Evolutionary conservation across 495 filamentous ascomycete genomes (phyloP).

Genomic region (Endocarpon pusillum): DNA sequence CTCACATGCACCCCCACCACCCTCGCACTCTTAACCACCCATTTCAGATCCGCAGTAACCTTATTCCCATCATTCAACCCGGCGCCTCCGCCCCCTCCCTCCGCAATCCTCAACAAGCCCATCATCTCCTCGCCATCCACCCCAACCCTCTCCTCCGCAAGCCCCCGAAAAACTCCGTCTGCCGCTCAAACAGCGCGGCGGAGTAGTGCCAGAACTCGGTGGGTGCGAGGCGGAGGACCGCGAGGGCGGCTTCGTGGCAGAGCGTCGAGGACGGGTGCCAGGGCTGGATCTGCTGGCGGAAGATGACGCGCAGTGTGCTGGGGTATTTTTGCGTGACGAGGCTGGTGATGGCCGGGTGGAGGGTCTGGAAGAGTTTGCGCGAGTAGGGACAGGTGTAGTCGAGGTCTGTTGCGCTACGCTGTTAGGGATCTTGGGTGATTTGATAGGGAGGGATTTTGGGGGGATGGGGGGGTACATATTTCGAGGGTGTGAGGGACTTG

Average conservation of each 20-base stretch:
- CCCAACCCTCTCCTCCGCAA: conserved; percentile 55
- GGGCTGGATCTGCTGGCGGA: conserved; percentile 85
- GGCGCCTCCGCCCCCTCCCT: conserved; percentile 43
- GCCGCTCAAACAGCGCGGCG: conserved; percentile 48
- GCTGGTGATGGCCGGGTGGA: conserved; percentile 42
- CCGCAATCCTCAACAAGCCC: conserved; percentile 42
- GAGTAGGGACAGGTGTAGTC: conserved; percentile 76
- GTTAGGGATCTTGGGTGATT: conserved; percentile 2
- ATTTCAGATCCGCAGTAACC: conserved; percentile 67
- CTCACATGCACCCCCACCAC: conserved; percentile 72
- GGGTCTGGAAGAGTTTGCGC: conserved; percentile 52
- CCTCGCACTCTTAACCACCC: conserved; percentile 50
- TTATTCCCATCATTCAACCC: conserved; percentile 59
- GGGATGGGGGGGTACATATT: conserved; percentile 31
- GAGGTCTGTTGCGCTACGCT: conserved; percentile 34
- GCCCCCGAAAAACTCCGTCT: conserved; percentile 58
- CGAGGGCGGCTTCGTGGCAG: conserved; percentile 70
- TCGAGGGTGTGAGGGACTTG: conserved; percentile 55
- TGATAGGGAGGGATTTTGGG: background rate
- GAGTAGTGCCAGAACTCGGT: conserved; percentile 65
- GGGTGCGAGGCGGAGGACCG: conserved; percentile 49
- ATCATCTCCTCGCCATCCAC: conserved; percentile 49
- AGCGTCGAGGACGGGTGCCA: conserved; percentile 90
- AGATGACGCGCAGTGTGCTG: conserved; percentile 48
- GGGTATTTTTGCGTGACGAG: conserved; percentile 38